phyloP scores from a whole-genome alignment of 2,329 filamentous ascomycete species.

The Pyrenochaeta sp. region DNA sequence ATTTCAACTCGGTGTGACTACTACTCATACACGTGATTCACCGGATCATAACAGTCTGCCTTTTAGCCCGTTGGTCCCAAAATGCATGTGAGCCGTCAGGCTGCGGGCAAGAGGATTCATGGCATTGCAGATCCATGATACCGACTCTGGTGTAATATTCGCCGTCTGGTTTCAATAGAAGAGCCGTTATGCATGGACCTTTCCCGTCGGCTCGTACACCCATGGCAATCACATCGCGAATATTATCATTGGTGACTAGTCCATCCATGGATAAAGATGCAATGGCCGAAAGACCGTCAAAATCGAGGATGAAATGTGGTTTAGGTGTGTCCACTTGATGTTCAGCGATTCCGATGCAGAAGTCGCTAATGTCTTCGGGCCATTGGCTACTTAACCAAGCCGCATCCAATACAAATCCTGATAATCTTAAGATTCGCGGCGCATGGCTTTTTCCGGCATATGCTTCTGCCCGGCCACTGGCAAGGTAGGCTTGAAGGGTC shows the following conservation, averaged over 20 bases:
- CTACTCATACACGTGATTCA: too few species aligned
- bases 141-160: constrained; percentile 3
- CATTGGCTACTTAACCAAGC: neutral
- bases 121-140: constrained; percentile 1
- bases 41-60: neutral
- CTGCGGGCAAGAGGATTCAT: neutral
- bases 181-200: neutral
- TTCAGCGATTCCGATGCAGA: neutral
- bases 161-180: constrained; percentile 1
- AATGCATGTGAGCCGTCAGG: neutral
- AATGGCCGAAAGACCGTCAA: neutral
- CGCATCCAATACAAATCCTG: neutral
- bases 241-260: neutral
- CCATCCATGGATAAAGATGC: constrained; percentile 1
- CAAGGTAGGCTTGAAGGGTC: neutral
- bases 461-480: neutral
- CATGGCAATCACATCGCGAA: constrained; percentile 1
- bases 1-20: too few species aligned
- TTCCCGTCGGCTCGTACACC: neutral
- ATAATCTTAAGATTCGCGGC: neutral
- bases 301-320: neutral
- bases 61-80: neutral
- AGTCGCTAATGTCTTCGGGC: neutral
- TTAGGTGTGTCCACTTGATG: neutral
- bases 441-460: neutral